Evolutionary conservation across 495 filamentous ascomycete genomes (phyloP), one percentile per base, ranked within the genome.

Genomic region (Aspergillus biplanus): DNA sequence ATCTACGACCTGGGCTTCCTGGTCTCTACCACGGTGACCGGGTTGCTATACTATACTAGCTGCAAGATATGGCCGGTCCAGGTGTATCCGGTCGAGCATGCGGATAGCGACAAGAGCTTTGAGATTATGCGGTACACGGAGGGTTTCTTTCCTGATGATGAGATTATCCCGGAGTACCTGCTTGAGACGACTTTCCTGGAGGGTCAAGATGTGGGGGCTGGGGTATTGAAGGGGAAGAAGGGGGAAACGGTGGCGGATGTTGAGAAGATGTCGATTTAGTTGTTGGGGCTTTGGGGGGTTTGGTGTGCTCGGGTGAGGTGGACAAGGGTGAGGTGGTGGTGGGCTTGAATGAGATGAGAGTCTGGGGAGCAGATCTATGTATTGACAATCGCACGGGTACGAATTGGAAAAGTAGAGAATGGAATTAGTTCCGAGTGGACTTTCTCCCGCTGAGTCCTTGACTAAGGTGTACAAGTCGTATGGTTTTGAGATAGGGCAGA

Each of bases 1-100:
- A 58, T 58, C 27, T 58, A 58, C 39, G 31, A 58, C 7, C 56
- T 58, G 5, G 56, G 56, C 12, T 58, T 58, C 27, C 42, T 58
- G 27, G 15, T 58, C 2, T 47, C 39, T 6, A 47, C 42, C 12
- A 33, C 37, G 21, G 31, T 58, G 12, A 33, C 39, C 0, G 56
- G 15, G 5, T 6, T 47, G 11, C 9, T 58, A 5, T 58, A 58
- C 27, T 58, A 48, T 12, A 33, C 13, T 7, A 16, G 12, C 11
- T 47, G 39, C 8, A 12, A 5, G 16, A 15, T 58, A n/a, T 58
- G 56, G 56, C 39, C 56, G 2, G 56, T 58, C 4, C 12, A 13
- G 21, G n/a, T 47, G 13, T 58, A 47, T 16, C 56, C 56, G 6
- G 56, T n/a, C 0, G 21, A 16, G 39, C 7, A 48, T 6, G 47